Evolutionary conservation across 352 stramenopile species (phyloP), one percentile per base, ranked within the genome.

Genomic region (Phytophthora foliorum): DNA sequence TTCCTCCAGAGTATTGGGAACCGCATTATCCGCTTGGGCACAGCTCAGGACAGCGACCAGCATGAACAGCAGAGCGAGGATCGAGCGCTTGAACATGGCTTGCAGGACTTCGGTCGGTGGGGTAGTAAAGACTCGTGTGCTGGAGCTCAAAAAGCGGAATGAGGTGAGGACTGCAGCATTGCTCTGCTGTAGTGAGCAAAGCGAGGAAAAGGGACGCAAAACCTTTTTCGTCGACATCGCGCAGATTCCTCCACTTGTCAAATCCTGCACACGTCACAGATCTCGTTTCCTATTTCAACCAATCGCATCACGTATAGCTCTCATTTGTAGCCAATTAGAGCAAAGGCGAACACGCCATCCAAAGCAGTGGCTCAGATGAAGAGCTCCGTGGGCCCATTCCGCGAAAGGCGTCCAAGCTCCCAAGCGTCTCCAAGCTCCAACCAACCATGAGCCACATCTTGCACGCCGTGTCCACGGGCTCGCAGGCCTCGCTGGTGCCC

Each of bases 401-500:
- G 41, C 51, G 46, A 53, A 36, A 46, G 49, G 46, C 54, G 19
- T 44, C 36, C 16, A 63, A 67, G 44, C 34, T 59, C 22, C 53
- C 52, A 67, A 64, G 50, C 53, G 54, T 62, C 36, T 38, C 42
- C 39, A 19, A 34, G 13, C n/a, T 19, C 22, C 16, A 32, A 24
- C 16, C 19, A 39, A 67, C 38, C 41, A 94, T 94, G 86, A 92
- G 83, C 77, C 81, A 94, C 75, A 92, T 94, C 70, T 75, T 94
- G 62, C 85, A 92, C 78, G 87, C 87, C 24, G 87, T 94, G 63
- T 78, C 83, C 48, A 89, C 81, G 29, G 74, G 74, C 57, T 70
- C 81, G 34, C 78, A 80, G 45, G 75, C 76, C 29, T 93, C 84
- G 62, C 74, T 98, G 54, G 91, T 99, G 60, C 93, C 92, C 60